A percentile compares a stretch with the other conserved stretches of the same genome.
phyloP scores from a whole-genome alignment of 2,329 filamentous ascomycete species.

The Nothopassalora personata region DNA sequence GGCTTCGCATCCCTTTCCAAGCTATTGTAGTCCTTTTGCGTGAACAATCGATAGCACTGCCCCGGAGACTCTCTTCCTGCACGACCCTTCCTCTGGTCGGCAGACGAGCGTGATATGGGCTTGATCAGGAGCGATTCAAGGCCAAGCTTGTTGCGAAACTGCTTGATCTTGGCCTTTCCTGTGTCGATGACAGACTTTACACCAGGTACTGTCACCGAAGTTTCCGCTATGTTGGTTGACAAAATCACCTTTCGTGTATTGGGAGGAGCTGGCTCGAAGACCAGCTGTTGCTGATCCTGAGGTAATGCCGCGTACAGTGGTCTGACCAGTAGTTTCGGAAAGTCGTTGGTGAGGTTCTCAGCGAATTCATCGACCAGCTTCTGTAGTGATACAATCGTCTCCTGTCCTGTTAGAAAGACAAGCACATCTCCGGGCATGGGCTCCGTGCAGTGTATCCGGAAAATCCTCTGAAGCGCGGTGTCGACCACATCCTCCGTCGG shows the following conservation, averaged over 20 bases:
- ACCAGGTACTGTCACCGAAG: slow-evolving; percentile 90
- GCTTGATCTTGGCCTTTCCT: slow-evolving; percentile 90
- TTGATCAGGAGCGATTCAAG: slow-evolving; percentile 88
- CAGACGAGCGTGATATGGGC: slow-evolving; percentile 87
- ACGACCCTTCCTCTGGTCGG: slow-evolving; percentile 84
- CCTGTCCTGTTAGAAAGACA: slow-evolving; percentile 87
- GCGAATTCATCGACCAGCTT: slow-evolving; percentile 76
- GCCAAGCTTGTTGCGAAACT: slow-evolving; percentile 76
- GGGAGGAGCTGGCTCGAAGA: slow-evolving; percentile 70
- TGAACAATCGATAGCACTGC: slow-evolving; percentile 86
- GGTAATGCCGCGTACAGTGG: slow-evolving; percentile 88
- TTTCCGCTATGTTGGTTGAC: slow-evolving; percentile 97
- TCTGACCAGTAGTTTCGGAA: slow-evolving; percentile 54
- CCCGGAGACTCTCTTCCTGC: slow-evolving; percentile 88
- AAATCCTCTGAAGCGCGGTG: slow-evolving; percentile 71
- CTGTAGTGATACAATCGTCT: slow-evolving; percentile 81
- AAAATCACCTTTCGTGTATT: slow-evolving; percentile 85
- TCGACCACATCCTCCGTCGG: slow-evolving; percentile 79
- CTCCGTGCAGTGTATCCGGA: slow-evolving; percentile 80
- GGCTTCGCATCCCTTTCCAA: slow-evolving; percentile 72
- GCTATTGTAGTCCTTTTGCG: slow-evolving; percentile 65
- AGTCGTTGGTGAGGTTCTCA: slow-evolving; percentile 53
- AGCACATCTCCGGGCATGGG: slow-evolving; percentile 91
- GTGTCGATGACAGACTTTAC: slow-evolving; percentile 88
- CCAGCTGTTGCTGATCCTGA: slow-evolving; percentile 76